These are phyloP conservation scores for Lactifluus subvellereus DNA, from an alignment of 768 basidiomycete genomes.

Conservation along the genomic window DNA sequence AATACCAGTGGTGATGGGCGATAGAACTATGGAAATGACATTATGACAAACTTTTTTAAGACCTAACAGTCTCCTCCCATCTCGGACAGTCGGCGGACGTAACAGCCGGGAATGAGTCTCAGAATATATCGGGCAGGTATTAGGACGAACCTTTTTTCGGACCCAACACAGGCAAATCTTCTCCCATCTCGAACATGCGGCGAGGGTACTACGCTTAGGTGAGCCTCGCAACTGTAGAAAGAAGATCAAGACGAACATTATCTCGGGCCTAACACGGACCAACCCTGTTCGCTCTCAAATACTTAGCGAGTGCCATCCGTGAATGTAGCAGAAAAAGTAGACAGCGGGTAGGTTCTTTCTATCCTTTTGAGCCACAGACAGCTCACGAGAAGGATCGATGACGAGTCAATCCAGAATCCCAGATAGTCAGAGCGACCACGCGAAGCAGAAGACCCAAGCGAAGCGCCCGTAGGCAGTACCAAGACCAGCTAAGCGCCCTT, in stretches of 20 bases:
- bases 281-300: not conserved
- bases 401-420: not conserved
- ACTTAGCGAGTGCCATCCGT: no score
- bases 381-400: no score
- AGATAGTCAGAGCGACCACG: not conserved
- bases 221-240: not conserved
- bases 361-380: no score
- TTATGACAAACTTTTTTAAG: no score
- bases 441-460: no score
- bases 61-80: no score
- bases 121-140: not conserved
- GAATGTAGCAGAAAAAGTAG: no score
- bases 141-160: not conserved
- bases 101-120: not conserved
- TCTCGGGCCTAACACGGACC: not conserved
- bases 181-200: not conserved
- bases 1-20: not conserved
- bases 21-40: not conserved
- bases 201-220: not conserved
- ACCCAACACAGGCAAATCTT: not conserved
- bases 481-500: constrained; percentile 4
- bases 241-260: not conserved
- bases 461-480: not conserved
- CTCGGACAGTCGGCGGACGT: no score
- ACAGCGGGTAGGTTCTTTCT: no score